Conservation (phyloP, 352 stramenopile species). For the Phytophthora pistaciae region DNA sequence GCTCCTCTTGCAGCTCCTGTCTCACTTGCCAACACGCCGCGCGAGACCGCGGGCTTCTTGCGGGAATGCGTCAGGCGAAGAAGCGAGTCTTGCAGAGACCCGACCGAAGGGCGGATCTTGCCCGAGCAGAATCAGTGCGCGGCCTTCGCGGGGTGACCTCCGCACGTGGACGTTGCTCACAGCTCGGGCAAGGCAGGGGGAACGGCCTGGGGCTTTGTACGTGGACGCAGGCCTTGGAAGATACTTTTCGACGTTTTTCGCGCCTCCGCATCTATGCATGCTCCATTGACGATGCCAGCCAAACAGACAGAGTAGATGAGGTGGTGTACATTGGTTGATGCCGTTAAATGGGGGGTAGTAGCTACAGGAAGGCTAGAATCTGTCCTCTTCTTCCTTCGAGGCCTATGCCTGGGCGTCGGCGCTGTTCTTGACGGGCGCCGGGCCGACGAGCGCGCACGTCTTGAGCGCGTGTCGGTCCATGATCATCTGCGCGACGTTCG, state of each 20-base stretch:
- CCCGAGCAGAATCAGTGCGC: conserved; percentile 15
- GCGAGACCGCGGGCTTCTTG: background rate
- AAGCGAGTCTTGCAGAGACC: background rate
- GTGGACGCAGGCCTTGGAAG: background rate
- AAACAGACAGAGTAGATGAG: background rate
- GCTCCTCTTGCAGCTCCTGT: background rate
- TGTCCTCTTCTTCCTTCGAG: conserved; percentile 4
- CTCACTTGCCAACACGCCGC: background rate
- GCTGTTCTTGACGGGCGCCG: conserved; percentile 29
- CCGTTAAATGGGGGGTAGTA: conserved; percentile 15
- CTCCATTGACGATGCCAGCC: conserved; percentile 18
- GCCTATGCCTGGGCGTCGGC: conserved; percentile 32
- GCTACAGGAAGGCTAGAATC: conserved; percentile 16
- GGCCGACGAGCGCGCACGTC: conserved; percentile 53
- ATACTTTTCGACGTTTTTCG: conserved; percentile 5
- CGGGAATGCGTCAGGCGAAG: background rate
- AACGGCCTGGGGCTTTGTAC: background rate
- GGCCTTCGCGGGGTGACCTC: background rate
- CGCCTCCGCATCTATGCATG: conserved; percentile 2
- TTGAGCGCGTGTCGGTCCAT: conserved; percentile 70
- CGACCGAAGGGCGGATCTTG: background rate
- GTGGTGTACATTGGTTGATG: conserved; percentile 25
- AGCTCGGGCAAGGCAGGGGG: background rate
- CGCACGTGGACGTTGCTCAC: conserved; percentile 2
- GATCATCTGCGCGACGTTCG: conserved; percentile 60